These are phyloP conservation scores for Pseudocohnilembus persalinus DNA, from an alignment of 169 alveolate genomes.

Conservation along the genomic window DNA sequence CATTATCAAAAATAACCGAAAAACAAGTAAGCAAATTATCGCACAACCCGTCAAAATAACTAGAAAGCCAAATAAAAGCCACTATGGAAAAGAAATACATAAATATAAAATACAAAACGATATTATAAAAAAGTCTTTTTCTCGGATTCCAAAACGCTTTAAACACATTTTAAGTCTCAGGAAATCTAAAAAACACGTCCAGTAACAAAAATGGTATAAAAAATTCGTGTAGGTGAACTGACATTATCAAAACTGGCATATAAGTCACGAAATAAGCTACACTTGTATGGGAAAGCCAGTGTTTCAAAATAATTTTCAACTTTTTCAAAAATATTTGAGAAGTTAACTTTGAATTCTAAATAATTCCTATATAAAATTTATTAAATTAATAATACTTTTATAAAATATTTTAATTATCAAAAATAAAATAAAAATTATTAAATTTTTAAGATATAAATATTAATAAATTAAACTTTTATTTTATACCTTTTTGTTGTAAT, in stretches of 20 bases:
- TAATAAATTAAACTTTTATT: too few species aligned
- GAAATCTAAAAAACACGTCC: constrained; percentile 4
- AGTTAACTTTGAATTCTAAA: not conserved
- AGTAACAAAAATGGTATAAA: not conserved
- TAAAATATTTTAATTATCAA: too few species aligned
- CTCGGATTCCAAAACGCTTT: constrained; percentile 15
- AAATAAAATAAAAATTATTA: too few species aligned
- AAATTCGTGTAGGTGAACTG: constrained; percentile 1
- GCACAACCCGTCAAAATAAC: not conserved
- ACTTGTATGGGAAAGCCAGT: constrained; percentile 6
- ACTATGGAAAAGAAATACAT: constrained; percentile 3
- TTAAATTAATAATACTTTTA: too few species aligned
- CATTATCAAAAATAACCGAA: constrained; percentile 2
- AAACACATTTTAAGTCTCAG: constrained; percentile 5
- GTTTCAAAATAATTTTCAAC: not conserved
- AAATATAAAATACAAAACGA: not conserved
- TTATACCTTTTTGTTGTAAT: not conserved
- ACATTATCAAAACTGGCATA: constrained; percentile 1
- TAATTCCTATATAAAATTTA: not conserved
- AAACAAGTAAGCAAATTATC: constrained; percentile 4
- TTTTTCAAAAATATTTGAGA: not conserved
- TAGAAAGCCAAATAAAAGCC: not conserved
- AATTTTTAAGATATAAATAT: too few species aligned
- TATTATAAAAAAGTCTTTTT: constrained; percentile 1
- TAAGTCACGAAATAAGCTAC: constrained; percentile 1